phyloP scores from a whole-genome alignment of 169 alveolate species.

The Eimeria brunetti region DNA sequence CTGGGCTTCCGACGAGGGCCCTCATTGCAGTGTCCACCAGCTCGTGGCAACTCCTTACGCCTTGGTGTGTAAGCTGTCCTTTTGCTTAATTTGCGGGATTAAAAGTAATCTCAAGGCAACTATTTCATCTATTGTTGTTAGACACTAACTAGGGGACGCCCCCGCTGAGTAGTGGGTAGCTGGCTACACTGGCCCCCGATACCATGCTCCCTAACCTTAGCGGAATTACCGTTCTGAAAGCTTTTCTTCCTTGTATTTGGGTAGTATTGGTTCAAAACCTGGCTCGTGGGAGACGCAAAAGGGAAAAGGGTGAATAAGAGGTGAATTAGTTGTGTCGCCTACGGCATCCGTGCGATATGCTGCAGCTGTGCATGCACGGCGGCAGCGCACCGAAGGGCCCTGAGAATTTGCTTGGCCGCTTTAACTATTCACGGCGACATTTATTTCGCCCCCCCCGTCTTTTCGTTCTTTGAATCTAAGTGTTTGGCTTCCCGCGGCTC shows the following conservation, averaged over 20 bases:
- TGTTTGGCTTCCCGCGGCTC: not conserved
- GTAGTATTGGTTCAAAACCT: not conserved
- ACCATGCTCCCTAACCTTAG: not conserved
- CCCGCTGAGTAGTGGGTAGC: not conserved
- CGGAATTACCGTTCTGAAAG: not conserved
- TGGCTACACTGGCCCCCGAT: constrained; percentile 4
- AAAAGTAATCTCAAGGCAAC: too few relatives aligned
- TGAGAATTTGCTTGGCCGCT: not conserved
- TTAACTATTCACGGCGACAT: not conserved
- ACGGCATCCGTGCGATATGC: constrained; percentile 11
- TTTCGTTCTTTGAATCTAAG: not conserved
- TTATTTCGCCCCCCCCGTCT: not conserved
- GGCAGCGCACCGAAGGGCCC: constrained; percentile 2
- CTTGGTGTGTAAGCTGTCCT: too few relatives aligned
- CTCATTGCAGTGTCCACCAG: too few relatives aligned
- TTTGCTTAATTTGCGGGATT: too few relatives aligned
- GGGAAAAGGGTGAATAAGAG: not conserved
- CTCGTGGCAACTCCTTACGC: too few relatives aligned
- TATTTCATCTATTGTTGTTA: not conserved
- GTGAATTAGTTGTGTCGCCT: not conserved
- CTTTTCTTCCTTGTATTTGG: not conserved
- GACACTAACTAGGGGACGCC: not conserved
- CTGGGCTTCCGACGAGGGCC: too few relatives aligned
- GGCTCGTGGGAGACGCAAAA: not conserved
- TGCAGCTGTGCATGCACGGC: constrained; percentile 20